Evolutionary conservation across 1,284 basidiomycete genomes (phyloP).

Genomic region (Pseudozyma pruni): DNA sequence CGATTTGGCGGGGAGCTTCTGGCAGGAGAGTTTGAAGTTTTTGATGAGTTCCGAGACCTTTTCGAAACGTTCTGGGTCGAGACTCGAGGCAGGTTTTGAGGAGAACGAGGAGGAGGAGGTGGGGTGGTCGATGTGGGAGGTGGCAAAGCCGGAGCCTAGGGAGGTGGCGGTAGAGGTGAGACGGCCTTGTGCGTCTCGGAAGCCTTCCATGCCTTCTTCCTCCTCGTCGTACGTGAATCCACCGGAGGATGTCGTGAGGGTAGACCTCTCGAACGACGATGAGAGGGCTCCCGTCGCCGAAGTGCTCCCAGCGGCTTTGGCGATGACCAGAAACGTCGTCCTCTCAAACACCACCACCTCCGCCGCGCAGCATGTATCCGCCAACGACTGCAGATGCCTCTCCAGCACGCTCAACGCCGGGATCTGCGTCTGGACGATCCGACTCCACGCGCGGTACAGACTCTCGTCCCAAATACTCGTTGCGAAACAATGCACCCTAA

Average conservation of each 20-base stretch:
- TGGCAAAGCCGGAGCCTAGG: conserved; percentile 34
- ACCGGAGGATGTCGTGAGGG: not conserved
- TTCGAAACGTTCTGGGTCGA: conserved; percentile 88
- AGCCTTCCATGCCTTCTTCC: conserved; percentile 44
- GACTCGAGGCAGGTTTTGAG: conserved; percentile 27
- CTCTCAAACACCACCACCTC: conserved; percentile 97
- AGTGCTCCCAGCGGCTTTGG: conserved; percentile 14
- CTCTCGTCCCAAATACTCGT: conserved; percentile 99
- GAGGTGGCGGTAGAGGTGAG: conserved; percentile 1
- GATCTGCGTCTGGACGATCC: conserved; percentile 94
- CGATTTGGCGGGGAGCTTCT: conserved; percentile 31
- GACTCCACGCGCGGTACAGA: conserved; percentile 97
- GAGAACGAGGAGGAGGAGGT: not conserved
- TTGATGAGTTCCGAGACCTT: conserved; percentile 95
- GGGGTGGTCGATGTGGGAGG: conserved; percentile 4
- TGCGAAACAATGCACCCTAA: conserved; percentile 74
- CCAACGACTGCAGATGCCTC: conserved; percentile 84
- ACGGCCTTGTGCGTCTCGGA: conserved; percentile 30
- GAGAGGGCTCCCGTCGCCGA: not conserved
- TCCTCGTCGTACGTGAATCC: conserved; percentile 29
- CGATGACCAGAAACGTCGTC: conserved; percentile 96
- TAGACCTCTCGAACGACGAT: conserved; percentile 63
- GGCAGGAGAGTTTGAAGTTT: conserved; percentile 88
- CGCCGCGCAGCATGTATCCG: conserved; percentile 83
- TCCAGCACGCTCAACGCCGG: conserved; percentile 91